Evolutionary conservation across 2,329 filamentous ascomycete species (phyloP).

Genomic region (Fusarium duplospermum): DNA sequence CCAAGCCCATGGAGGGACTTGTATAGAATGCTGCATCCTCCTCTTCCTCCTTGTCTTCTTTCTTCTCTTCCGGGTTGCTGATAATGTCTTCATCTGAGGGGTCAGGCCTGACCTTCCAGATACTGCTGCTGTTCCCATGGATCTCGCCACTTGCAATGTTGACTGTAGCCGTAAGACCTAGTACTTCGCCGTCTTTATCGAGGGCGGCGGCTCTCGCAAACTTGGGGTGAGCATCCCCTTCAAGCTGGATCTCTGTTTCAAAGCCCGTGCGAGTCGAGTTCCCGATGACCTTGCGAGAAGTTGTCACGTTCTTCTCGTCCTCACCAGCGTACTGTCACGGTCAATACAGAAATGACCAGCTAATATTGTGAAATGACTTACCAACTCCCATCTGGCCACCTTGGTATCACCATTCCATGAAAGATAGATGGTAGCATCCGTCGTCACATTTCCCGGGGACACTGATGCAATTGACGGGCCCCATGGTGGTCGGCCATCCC

Average conservation of each 20-base stretch:
- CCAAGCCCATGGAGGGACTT: slow-evolving; percentile 1
- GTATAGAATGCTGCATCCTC: slow-evolving; percentile 21
- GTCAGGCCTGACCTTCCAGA: slow-evolving; percentile 21
- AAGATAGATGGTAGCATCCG: slow-evolving; percentile 34
- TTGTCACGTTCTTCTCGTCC: slow-evolving; percentile 30
- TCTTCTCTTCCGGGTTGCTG: neutral
- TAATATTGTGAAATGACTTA: slow-evolving; percentile 7
- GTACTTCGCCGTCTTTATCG: slow-evolving; percentile 28
- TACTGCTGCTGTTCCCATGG: slow-evolving; percentile 38
- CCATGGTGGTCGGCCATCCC: slow-evolving; percentile 41
- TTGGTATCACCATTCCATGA: slow-evolving; percentile 46
- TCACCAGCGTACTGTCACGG: slow-evolving; percentile 29
- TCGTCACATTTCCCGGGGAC: slow-evolving; percentile 11
- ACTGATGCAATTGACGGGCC: slow-evolving; percentile 38
- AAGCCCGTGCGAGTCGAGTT: slow-evolving; percentile 38
- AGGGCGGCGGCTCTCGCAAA: slow-evolving; percentile 34
- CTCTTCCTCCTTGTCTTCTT: neutral
- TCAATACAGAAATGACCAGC: neutral
- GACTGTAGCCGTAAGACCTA: slow-evolving; percentile 34
- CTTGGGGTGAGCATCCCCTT: slow-evolving; percentile 1
- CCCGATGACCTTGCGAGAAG: slow-evolving; percentile 19
- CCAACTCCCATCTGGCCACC: slow-evolving; percentile 38
- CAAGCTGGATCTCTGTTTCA: slow-evolving; percentile 31
- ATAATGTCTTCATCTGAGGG: slow-evolving; percentile 1
- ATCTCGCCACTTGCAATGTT: slow-evolving; percentile 33